A percentile compares a stretch with the other conserved stretches of the same genome.
These are phyloP conservation scores for Choanephora cucurbitarum DNA, from an alignment of 371 early-diverging fungal genomes.

Conservation along the genomic window DNA sequence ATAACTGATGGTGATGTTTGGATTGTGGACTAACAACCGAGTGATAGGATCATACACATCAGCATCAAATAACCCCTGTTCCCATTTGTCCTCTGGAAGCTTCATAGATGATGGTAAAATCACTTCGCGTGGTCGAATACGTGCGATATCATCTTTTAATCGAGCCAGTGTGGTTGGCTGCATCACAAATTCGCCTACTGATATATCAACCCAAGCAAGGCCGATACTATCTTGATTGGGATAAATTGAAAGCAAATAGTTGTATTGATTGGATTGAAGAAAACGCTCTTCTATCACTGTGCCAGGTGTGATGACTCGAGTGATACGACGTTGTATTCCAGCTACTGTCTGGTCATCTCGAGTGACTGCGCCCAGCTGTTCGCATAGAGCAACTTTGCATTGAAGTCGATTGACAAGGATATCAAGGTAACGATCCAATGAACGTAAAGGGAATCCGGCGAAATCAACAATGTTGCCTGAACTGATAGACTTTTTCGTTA, in stretches of 20 bases:
- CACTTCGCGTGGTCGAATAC: slow-evolving; percentile 86
- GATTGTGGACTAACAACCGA: slow-evolving; percentile 13
- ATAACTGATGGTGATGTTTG: slow-evolving; percentile 32
- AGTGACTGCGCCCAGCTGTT: slow-evolving; percentile 65
- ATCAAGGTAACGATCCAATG: slow-evolving; percentile 77
- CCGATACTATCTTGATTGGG: slow-evolving; percentile 49
- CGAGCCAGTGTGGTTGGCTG: slow-evolving; percentile 49
- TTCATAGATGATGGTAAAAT: slow-evolving; percentile 53
- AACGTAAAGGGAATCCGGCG: slow-evolving; percentile 78
- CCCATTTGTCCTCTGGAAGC: slow-evolving; percentile 9
- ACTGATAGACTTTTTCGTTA: slow-evolving; percentile 56
- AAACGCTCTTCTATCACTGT: slow-evolving; percentile 80
- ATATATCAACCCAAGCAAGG: slow-evolving; percentile 90
- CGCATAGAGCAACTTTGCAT: slow-evolving; percentile 83
- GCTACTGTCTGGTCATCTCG: slow-evolving; percentile 44
- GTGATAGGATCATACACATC: slow-evolving; percentile 25
- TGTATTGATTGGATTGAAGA: slow-evolving; percentile 61
- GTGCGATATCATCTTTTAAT: slow-evolving; percentile 71
- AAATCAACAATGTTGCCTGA: slow-evolving; percentile 54
- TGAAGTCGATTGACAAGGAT: slow-evolving; percentile 70
- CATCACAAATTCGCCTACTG: slow-evolving; percentile 87
- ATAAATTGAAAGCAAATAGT: slow-evolving; percentile 65
- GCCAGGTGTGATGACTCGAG: slow-evolving; percentile 87
- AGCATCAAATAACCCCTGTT: slow-evolving; percentile 15
- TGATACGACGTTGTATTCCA: slow-evolving; percentile 66